Conservation (phyloP, 345 rosid genomes). For the Eucalyptus curtisii region DNA sequence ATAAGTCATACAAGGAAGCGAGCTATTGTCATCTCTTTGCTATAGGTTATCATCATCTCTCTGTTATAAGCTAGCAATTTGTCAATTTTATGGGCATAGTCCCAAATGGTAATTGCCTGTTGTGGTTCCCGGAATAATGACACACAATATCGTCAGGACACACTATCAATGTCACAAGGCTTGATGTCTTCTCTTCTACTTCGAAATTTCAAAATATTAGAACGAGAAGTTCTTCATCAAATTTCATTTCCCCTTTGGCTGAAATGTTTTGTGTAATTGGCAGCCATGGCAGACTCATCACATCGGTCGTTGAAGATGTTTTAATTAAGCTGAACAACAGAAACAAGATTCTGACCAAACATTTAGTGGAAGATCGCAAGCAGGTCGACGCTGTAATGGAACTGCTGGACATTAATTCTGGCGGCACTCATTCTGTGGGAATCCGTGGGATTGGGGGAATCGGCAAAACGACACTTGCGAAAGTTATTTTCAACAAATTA, state of each 20-base stretch:
- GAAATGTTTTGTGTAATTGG: neutral
- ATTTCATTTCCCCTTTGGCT: neutral
- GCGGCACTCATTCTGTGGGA: neutral
- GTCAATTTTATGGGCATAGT: neutral
- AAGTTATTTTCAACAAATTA: neutral
- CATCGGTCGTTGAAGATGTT: neutral
- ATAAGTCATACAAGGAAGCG: neutral
- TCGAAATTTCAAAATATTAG: neutral
- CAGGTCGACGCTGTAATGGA: neutral
- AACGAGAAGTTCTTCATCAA: neutral
- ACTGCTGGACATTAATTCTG: neutral
- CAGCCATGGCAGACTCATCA: neutral
- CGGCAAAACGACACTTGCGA: constrained; percentile 2
- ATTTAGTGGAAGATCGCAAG: neutral
- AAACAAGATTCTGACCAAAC: neutral
- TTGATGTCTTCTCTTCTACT: neutral
- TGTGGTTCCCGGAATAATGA: neutral
- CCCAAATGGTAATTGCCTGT: neutral
- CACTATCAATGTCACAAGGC: neutral
- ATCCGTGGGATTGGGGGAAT: constrained; percentile 6
- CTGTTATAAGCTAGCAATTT: neutral
- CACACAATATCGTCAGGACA: neutral
- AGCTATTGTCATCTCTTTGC: neutral
- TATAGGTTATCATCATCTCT: neutral
- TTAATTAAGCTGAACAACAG: neutral